phyloP scores from a whole-genome alignment of 202 grass and related monocot species.

The Panicum virgatum region DNA sequence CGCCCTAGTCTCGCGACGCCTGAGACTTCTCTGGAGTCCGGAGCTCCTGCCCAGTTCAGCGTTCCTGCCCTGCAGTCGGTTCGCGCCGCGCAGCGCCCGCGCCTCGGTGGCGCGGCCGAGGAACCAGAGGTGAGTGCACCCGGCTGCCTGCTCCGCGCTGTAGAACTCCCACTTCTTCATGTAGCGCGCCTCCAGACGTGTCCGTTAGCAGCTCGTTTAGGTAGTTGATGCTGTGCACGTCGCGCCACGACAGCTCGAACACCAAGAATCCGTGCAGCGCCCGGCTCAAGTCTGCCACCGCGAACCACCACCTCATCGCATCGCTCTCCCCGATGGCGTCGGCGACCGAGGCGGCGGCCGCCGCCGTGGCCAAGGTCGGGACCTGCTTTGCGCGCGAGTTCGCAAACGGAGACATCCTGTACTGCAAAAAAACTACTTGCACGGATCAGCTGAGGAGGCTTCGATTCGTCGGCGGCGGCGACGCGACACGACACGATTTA shows the following conservation, averaged over 20 bases:
- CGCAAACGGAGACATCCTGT: conserved; percentile 87
- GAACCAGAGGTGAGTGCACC: conserved; percentile 59
- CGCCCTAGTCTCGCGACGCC: too few relatives aligned
- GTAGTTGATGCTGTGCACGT: conserved; percentile 96
- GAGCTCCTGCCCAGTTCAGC: too few relatives aligned
- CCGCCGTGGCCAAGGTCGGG: background rate
- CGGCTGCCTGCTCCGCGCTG: conserved; percentile 71
- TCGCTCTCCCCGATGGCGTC: background rate
- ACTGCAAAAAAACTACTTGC: conserved; percentile 46
- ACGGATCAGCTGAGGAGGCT: background rate
- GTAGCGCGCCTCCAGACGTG: conserved; percentile 76
- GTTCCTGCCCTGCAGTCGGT: too few relatives aligned
- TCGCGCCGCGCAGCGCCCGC: conserved; percentile 38
- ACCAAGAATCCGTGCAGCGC: conserved; percentile 77
- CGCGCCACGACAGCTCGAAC: conserved; percentile 80
- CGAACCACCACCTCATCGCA: conserved; percentile 48
- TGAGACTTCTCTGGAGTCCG: too few relatives aligned
- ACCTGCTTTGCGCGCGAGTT: conserved; percentile 50
- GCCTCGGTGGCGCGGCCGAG: conserved; percentile 42
- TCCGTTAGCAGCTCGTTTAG: conserved; percentile 84
- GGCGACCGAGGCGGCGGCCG: background rate
- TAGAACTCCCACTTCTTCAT: conserved; percentile 96
- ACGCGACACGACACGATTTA: background rate
- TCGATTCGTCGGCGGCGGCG: too few relatives aligned
- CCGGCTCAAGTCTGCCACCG: conserved; percentile 43